Conservation (phyloP, 2,329 filamentous ascomycete species). For the Blumeria graminis region DNA sequence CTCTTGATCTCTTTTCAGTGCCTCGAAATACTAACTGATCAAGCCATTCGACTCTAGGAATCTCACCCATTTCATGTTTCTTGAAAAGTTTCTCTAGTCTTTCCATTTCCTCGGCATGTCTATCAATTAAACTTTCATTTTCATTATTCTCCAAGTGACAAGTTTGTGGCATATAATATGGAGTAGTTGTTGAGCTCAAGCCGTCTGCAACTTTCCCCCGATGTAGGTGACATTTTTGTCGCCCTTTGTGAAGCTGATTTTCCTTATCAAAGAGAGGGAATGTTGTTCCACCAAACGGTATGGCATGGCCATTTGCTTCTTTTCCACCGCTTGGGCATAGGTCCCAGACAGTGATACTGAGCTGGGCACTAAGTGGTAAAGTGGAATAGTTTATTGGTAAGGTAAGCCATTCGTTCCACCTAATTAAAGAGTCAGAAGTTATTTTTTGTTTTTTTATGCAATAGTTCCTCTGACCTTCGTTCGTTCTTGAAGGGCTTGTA, state of each 20-base stretch:
- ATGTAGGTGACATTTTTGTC: conserved; percentile 76
- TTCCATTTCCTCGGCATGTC: conserved; percentile 64
- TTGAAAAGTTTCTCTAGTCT: conserved; percentile 78
- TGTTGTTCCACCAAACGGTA: conserved; percentile 88
- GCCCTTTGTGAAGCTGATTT: conserved; percentile 71
- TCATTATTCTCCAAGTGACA: conserved; percentile 15
- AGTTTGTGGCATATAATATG: conserved; percentile 33
- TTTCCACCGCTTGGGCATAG: conserved; percentile 55
- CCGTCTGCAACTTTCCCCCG: conserved; percentile 68
- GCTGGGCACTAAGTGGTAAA: conserved; percentile 55
- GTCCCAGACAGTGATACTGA: conserved; percentile 92
- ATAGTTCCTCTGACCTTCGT: conserved; percentile 23
- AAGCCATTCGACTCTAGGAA: conserved; percentile 80
- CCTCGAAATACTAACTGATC: conserved; percentile 84
- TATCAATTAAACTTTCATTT: conserved; percentile 27
- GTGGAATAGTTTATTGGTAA: conserved; percentile 67
- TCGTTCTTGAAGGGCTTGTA: conserved; percentile 75
- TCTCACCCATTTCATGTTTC: conserved; percentile 95
- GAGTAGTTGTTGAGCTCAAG: conserved; percentile 55
- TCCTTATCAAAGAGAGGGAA: conserved; percentile 79
- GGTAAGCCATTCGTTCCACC: conserved; percentile 92
- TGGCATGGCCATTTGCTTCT: conserved; percentile 47
- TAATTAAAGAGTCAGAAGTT: conserved; percentile 15
- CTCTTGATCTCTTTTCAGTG: conserved; percentile 51
- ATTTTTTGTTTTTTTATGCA: background rate